These are phyloP conservation scores for Afroboletus lepidellus DNA, from an alignment of 1,284 basidiomycete species.

Conservation along the genomic window DNA sequence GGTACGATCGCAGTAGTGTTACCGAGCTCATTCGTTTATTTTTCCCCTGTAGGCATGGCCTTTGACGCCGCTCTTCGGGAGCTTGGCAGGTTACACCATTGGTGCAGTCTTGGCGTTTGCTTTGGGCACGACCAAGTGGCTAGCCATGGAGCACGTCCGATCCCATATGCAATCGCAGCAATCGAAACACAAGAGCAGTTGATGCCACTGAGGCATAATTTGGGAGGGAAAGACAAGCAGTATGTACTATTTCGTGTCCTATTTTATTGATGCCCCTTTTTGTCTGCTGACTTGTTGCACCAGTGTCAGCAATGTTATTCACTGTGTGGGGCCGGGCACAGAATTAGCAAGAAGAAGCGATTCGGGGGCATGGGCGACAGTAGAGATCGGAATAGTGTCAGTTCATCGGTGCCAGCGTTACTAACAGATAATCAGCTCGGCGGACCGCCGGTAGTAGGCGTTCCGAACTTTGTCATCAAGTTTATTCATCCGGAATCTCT, in stretches of 20 bases:
- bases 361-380: too few relatives aligned
- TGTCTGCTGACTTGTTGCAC: too few relatives aligned
- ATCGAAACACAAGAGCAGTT: slow-evolving; percentile 19
- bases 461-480: too few relatives aligned
- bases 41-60: slow-evolving; percentile 66
- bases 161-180: slow-evolving; percentile 16
- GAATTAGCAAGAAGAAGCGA: too few relatives aligned
- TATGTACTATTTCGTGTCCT: background rate
- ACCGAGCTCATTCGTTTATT: background rate
- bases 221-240: background rate
- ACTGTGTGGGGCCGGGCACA: too few relatives aligned
- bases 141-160: slow-evolving; percentile 39
- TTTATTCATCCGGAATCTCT: too few relatives aligned
- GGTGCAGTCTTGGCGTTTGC: slow-evolving; percentile 59
- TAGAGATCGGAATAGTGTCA: too few relatives aligned
- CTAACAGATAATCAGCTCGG: too few relatives aligned
- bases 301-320: too few relatives aligned
- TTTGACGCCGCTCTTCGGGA: slow-evolving; percentile 69
- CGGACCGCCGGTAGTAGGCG: background rate
- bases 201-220: background rate
- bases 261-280: background rate
- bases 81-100: slow-evolving; percentile 65
- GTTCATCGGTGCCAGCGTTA: too few relatives aligned
- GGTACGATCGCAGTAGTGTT: slow-evolving; percentile 45
- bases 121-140: slow-evolving; percentile 43